phyloP scores from a whole-genome alignment of 352 stramenopile species.

The Bremia lactucae region DNA sequence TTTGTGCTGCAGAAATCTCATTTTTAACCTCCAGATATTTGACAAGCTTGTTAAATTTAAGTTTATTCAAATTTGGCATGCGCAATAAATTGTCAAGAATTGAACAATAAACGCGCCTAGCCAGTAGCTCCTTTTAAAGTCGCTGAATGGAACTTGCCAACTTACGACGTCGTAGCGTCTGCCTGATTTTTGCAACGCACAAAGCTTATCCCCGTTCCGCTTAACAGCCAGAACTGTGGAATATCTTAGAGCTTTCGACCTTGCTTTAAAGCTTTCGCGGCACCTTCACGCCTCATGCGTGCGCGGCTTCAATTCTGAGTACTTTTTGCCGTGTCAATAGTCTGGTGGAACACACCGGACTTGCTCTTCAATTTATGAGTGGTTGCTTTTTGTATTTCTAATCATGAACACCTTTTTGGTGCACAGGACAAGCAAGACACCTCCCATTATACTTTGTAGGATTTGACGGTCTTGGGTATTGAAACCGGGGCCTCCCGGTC shows the following conservation, averaged over 20 bases:
- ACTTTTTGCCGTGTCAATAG: slow-evolving; percentile 43
- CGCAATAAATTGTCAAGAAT: slow-evolving; percentile 41
- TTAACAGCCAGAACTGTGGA: slow-evolving; percentile 44
- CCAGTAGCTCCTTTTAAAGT: slow-evolving; percentile 32
- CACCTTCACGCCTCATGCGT: slow-evolving; percentile 39
- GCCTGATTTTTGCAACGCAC: slow-evolving; percentile 51
- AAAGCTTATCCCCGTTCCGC: slow-evolving; percentile 17
- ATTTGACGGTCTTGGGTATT: too few relatives aligned
- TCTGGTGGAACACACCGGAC: slow-evolving; percentile 33
- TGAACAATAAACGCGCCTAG: slow-evolving; percentile 50
- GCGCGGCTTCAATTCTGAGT: slow-evolving; percentile 34
- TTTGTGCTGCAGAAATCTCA: too few relatives aligned
- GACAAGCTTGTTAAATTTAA: slow-evolving; percentile 53
- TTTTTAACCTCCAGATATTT: too few relatives aligned
- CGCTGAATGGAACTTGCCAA: slow-evolving; percentile 29
- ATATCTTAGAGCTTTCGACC: slow-evolving; percentile 35
- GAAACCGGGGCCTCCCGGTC: too few relatives aligned
- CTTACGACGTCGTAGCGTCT: slow-evolving; percentile 27
- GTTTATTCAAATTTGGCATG: slow-evolving; percentile 60
- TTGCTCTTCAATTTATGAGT: too few relatives aligned
- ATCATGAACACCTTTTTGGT: too few relatives aligned
- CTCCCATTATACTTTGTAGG: slow-evolving; percentile 38
- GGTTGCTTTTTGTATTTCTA: too few relatives aligned
- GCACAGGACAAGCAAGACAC: too few relatives aligned
- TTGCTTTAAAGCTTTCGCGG: slow-evolving; percentile 36